These are phyloP conservation scores for Yamadazyma scolyti DNA, from an alignment of 805 yeast genomes.

Conservation along the genomic window DNA sequence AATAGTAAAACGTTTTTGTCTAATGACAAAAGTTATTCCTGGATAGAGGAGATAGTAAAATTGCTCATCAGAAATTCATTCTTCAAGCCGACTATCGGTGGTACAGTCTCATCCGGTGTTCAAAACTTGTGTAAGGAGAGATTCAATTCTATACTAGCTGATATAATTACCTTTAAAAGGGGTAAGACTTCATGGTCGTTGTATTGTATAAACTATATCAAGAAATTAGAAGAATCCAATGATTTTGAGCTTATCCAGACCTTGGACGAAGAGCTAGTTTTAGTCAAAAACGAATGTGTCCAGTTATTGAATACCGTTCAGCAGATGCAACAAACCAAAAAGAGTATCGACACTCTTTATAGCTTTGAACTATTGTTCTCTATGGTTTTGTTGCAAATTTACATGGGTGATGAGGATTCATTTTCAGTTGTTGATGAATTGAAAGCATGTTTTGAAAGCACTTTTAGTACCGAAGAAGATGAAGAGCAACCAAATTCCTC, in stretches of 20 bases:
- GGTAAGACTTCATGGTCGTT: constrained; percentile 60
- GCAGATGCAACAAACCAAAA: constrained; percentile 14
- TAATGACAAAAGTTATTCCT: constrained; percentile 12
- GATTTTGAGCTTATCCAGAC: constrained; percentile 20
- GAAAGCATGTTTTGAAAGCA: constrained; percentile 51
- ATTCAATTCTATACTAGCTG: constrained; percentile 63
- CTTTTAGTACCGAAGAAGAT: constrained; percentile 27
- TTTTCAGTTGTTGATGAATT: constrained; percentile 72
- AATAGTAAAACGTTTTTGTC: constrained; percentile 28
- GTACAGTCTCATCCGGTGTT: constrained; percentile 28
- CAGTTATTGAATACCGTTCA: constrained; percentile 30
- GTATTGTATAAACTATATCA: constrained; percentile 40
- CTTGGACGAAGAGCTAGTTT: constrained; percentile 57
- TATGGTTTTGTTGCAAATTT: constrained; percentile 72
- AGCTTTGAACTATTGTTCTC: constrained; percentile 79
- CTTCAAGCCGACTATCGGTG: constrained; percentile 21
- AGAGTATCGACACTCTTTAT: constrained; percentile 35
- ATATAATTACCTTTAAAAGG: constrained; percentile 45
- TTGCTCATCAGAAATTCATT: constrained; percentile 40
- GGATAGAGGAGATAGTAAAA: constrained; percentile 33
- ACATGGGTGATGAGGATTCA: constrained; percentile 74
- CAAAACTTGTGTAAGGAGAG: constrained; percentile 53
- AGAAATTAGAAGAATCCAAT: constrained; percentile 19
- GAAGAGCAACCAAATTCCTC: constrained; percentile 30
- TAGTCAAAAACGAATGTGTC: constrained; percentile 47